Evolutionary conservation across 2,329 filamentous ascomycete genomes (phyloP), one percentile per base, ranked within the genome.

Genomic region (Pyricularia sp.): DNA sequence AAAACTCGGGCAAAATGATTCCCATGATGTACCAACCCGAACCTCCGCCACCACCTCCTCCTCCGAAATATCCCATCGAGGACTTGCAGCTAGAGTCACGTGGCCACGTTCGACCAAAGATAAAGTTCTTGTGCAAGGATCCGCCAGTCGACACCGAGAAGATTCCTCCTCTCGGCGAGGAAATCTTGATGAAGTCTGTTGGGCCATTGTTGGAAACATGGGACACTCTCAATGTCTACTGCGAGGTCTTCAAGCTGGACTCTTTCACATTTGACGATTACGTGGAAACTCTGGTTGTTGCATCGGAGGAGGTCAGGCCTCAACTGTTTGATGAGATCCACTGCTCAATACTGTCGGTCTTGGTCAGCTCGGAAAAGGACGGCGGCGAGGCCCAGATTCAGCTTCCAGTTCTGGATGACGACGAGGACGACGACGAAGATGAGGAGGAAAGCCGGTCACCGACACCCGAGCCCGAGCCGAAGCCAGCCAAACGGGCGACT

Each of bases 221-320:
- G 95, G 93, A 97, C 74, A 97, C 94, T 0, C 84, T 99, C 42
- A 99, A 97, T 75, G 94, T 99, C n/a, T 97, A 97, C 76, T 97
- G 93, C 76, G 93, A 97, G 75, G 90, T 97, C 23, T 97, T 97
- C 76, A 88, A 92, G 75, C 84, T 99, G 30, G 95, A 99, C 78
- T 98, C 94, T 0, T 99, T 99, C 76, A 98, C 94, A 0, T 96
- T 98, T 75, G 95, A 99, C 77, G 95, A 99, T 77, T 98, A 94
- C 74, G 85, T 97, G 4, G 91, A 98, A 76, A 91, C 94, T 0
- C 89, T 99, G 84, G 86, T 89, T 66, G 90, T 94, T 69, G 86
- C 91, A 0, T 93, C 89, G 0, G 86, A 90, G 42, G 88, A 92
- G 26, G 81, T 88, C 0, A 89, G 90, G 9, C 95, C 95, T 68